These are phyloP conservation scores for Nakazawaea laoshanensis DNA, from an alignment of 805 yeast species.

Conservation along the genomic window DNA sequence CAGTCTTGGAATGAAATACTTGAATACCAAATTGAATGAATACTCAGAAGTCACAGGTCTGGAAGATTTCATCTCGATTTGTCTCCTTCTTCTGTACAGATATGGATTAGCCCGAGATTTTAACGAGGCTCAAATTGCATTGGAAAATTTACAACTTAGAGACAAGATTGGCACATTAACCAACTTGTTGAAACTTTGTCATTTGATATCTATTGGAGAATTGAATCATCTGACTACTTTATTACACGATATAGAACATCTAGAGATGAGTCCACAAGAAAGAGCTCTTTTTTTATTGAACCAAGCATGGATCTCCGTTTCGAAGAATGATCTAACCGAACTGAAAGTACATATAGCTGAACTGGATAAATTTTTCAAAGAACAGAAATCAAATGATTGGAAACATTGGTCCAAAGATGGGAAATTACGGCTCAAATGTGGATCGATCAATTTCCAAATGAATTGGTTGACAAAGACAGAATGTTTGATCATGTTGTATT, in stretches of 20 bases:
- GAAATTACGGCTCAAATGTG: constrained; percentile 9
- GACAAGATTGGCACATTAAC: not conserved
- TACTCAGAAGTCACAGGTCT: constrained; percentile 8
- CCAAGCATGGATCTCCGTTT: constrained; percentile 19
- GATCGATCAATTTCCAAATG: constrained; percentile 15
- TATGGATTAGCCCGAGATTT: constrained; percentile 21
- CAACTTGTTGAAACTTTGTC: no score
- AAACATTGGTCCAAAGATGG: constrained; percentile 25
- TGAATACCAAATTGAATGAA: constrained; percentile 19
- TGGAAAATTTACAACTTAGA: constrained; percentile 13
- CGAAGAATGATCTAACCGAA: constrained; percentile 18
- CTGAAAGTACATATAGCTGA: constrained; percentile 18
- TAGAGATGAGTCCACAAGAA: constrained; percentile 22
- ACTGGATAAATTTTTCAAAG: constrained; percentile 17
- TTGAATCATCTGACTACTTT: not conserved
- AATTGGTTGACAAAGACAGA: constrained; percentile 36
- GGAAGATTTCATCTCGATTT: constrained; percentile 10
- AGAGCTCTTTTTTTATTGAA: constrained; percentile 22
- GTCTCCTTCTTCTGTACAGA: constrained; percentile 22
- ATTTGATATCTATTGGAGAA: no score
- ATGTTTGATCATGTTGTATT: constrained; percentile 30
- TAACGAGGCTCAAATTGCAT: constrained; percentile 17
- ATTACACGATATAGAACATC: not conserved
- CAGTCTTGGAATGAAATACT: constrained; percentile 21
- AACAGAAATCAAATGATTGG: constrained; percentile 17